Conservation (phyloP, 1,284 basidiomycete species). For the Baeospora myosura region DNA sequence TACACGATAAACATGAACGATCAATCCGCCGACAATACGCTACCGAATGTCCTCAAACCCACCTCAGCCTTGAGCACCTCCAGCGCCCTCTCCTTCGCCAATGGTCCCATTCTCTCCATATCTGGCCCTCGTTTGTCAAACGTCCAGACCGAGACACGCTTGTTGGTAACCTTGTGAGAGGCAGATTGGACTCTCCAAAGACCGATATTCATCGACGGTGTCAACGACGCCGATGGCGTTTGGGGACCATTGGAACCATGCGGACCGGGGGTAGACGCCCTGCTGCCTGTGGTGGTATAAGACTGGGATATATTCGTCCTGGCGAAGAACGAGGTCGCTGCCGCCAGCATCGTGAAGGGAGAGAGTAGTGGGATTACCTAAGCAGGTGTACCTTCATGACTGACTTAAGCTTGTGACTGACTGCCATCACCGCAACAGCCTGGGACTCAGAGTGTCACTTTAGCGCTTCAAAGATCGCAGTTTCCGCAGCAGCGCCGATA, state of each 20-base stretch:
- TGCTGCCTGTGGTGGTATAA: conserved; percentile 48
- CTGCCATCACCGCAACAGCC: too few relatives aligned
- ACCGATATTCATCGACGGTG: conserved; percentile 65
- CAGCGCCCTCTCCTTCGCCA: conserved; percentile 64
- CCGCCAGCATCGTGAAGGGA: conserved; percentile 62
- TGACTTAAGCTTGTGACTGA: too few relatives aligned
- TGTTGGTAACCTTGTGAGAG: conserved; percentile 80
- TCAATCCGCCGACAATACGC: conserved; percentile 9
- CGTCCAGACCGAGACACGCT: conserved; percentile 85
- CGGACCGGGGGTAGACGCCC: conserved; percentile 52
- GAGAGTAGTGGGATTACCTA: neutral
- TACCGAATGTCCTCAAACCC: conserved; percentile 21
- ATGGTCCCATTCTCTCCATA: conserved; percentile 56
- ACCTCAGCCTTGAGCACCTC: conserved; percentile 89
- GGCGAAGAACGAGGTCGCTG: conserved; percentile 84
- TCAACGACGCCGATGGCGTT: conserved; percentile 34
- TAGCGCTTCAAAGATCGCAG: too few relatives aligned
- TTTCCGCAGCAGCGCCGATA: too few relatives aligned
- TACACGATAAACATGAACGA: conserved; percentile 25
- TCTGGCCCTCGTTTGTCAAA: conserved; percentile 79
- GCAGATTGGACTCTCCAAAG: conserved; percentile 83
- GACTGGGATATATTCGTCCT: conserved; percentile 81
- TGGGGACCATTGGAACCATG: conserved; percentile 12
- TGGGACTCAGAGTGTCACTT: too few relatives aligned
- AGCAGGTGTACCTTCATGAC: too few relatives aligned